Evolutionary conservation across 2,329 filamentous ascomycete species (phyloP), one percentile per base, ranked within the genome.

Genomic region (Phaeomoniella chlamydospora): DNA sequence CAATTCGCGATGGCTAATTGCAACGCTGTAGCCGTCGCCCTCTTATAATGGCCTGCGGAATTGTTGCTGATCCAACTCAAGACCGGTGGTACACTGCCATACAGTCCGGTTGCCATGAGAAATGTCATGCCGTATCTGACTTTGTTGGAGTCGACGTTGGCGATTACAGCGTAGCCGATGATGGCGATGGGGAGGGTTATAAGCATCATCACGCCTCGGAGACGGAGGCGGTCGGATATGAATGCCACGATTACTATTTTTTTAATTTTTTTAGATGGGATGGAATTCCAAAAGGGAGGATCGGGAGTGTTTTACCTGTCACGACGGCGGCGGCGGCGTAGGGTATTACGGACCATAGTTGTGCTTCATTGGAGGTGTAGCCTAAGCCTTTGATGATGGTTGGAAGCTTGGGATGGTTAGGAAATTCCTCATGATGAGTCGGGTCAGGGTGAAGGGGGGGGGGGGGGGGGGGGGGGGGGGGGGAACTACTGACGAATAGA

Each of bases 21-120:
- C 44, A 80, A 46, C 0, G 70, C 77, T 1, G 70, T 71, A 0
- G 76, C 77, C 0, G 77, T 80, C 0, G 78, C 77, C 11, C 77
- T 60, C 51, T 81, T 82, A 48, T 80, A 81, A 48, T 82, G 77
- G 0, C 72, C 74, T 0, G 75, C 74, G 1, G 69, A 74, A 49
- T 80, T 80, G 49, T 80, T 80, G 2, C 71, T 70, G 41, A 75
- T 70, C 75, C 76, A 80, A 1, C 69, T 74, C 6, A 80, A 56
- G 3, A 78, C 68, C 13, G 68, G 70, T 0, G 76, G 75, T 0
- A 79, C 72, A 30, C 69, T 72, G 32, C 65, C 63, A 48, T 78
- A 80, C 49, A 78, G 62, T 6, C 76, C 76, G 0, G 68, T 70
- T 1, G 75, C 72, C 72, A 79, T 77, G 37, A 80, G 57, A 46